Evolutionary conservation across 106 monocot species (phyloP).

Genomic region (Hemerocallis citrina): DNA sequence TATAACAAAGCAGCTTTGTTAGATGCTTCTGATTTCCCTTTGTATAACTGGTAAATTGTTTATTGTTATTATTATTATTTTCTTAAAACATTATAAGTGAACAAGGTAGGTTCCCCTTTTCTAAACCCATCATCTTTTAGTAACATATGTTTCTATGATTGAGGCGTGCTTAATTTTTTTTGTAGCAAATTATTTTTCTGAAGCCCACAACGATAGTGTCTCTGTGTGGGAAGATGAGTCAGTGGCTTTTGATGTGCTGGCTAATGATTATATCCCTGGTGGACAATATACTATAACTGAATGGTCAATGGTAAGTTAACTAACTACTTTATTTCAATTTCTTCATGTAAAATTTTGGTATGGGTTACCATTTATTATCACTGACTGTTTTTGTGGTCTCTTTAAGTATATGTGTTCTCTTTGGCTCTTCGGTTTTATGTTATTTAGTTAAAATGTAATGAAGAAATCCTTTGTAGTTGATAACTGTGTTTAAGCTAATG

Average conservation of each 20-base stretch:
- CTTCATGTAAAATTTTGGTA: neutral
- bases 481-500: too few species aligned
- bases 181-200: conserved; percentile 75
- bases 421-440: too few species aligned
- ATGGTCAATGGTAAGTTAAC: conserved; percentile 43
- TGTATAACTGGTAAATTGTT: too few species aligned
- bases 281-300: conserved; percentile 29
- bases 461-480: too few species aligned
- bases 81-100: too few species aligned
- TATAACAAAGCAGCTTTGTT: too few species aligned
- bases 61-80: too few species aligned
- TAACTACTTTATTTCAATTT: neutral
- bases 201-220: conserved; percentile 53
- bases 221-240: conserved; percentile 95
- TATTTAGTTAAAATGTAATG: too few species aligned
- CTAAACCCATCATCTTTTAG: neutral
- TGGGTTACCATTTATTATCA: neutral
- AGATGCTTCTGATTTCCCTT: too few species aligned
- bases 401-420: neutral
- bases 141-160: neutral
- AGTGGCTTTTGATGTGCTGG: conserved; percentile 60
- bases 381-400: neutral
- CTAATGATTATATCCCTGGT: conserved; percentile 60
- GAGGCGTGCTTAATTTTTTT: conserved; percentile 2
- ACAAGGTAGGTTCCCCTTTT: too few species aligned